Percentiles rank a stretch among this genome's conserved stretches.
Evolutionary conservation across 768 basidiomycete species (phyloP).

Genomic region (Udeniomyces megalosporus): DNA sequence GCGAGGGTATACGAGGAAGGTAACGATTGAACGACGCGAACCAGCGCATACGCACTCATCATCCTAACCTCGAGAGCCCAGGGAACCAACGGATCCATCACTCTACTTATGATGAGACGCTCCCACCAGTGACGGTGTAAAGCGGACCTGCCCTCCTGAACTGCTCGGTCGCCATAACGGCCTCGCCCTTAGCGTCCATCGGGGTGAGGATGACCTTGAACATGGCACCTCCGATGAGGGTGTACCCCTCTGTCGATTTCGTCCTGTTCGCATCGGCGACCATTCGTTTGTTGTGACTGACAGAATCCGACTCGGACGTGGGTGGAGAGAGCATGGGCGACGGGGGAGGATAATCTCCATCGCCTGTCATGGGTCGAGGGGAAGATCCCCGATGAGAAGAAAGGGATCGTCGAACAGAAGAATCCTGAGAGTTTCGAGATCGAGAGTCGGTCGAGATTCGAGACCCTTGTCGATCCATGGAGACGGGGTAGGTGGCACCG

Average conservation of each 20-base stretch:
- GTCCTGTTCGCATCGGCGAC: not conserved
- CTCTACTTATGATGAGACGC: no score
- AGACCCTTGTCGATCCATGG: no score
- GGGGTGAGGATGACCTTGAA: slow-evolving; percentile 11
- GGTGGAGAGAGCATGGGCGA: not conserved
- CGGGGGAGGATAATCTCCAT: not conserved
- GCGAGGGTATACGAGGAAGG: no score
- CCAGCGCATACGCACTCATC: not conserved
- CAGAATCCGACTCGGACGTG: not conserved
- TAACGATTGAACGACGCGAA: not conserved
- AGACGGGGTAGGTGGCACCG: no score
- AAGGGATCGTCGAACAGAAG: not conserved
- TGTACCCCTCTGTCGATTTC: slow-evolving; percentile 5
- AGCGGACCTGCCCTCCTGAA: slow-evolving; percentile 6
- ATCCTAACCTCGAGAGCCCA: no score
- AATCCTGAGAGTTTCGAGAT: no score
- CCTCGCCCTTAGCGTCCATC: slow-evolving; percentile 11
- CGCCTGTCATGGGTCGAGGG: not conserved
- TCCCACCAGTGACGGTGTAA: not conserved
- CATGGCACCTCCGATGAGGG: slow-evolving; percentile 12
- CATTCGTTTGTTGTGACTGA: not conserved
- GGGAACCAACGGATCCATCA: no score
- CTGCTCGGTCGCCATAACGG: slow-evolving; percentile 1
- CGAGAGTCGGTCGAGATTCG: no score
- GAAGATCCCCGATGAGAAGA: not conserved